phyloP scores from a whole-genome alignment of 176 grass and related monocot species.

The Secale cereale region DNA sequence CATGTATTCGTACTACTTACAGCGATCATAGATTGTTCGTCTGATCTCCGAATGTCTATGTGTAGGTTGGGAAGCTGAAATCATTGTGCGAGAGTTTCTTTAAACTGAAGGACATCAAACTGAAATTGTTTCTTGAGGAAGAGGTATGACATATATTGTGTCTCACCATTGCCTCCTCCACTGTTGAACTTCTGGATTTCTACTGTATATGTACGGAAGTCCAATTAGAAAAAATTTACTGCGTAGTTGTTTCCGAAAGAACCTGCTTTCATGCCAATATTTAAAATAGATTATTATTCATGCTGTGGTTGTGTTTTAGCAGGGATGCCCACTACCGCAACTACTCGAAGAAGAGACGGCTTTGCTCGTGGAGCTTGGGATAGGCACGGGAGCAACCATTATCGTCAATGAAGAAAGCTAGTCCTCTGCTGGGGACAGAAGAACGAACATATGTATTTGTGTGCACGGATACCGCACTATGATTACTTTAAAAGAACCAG shows the following conservation, averaged over 20 bases:
- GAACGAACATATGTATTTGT: neutral
- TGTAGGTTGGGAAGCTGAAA: slow-evolving; percentile 79
- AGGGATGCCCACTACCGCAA: slow-evolving; percentile 66
- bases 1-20: neutral
- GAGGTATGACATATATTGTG: slow-evolving; percentile 42
- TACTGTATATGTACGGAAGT: neutral
- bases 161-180: neutral
- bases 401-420: slow-evolving; percentile 86
- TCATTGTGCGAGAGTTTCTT: slow-evolving; percentile 85
- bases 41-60: neutral
- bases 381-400: slow-evolving; percentile 55
- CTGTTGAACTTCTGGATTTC: neutral
- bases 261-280: neutral
- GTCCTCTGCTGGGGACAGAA: neutral
- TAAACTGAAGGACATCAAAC: slow-evolving; percentile 76
- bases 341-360: slow-evolving; percentile 72
- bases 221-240: neutral
- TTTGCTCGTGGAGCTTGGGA: slow-evolving; percentile 65
- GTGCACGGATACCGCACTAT: neutral
- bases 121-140: slow-evolving; percentile 79
- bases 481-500: neutral
- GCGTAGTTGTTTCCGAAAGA: neutral
- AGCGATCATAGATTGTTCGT: neutral
- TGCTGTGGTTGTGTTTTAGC: neutral
- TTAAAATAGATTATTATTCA: neutral